These are phyloP conservation scores for Periconia digitata DNA, from an alignment of 2,329 filamentous ascomycete genomes.

Conservation along the genomic window DNA sequence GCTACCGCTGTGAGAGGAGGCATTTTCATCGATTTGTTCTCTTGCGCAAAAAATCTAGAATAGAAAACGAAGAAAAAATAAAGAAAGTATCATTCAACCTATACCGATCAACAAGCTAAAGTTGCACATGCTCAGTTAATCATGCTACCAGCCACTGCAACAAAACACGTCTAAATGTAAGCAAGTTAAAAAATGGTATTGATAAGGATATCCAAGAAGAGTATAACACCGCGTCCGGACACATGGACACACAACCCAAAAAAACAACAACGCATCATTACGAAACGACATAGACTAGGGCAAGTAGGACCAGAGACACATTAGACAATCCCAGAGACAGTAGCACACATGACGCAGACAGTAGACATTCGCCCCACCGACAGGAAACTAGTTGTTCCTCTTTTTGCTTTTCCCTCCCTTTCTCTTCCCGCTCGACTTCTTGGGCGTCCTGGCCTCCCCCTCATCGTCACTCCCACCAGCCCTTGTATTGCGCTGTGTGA, in stretches of 20 bases:
- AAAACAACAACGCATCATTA: not conserved
- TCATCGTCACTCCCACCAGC: constrained; percentile 12
- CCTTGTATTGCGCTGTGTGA: constrained; percentile 13
- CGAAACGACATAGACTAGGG: no score
- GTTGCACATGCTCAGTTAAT: no score
- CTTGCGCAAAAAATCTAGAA: no score
- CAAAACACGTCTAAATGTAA: not conserved
- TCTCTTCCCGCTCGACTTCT: constrained; percentile 16
- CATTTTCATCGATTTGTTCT: no score
- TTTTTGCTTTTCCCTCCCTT: constrained; percentile 26
- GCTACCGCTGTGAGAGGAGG: no score
- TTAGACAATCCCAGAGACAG: no score
- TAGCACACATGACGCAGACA: no score
- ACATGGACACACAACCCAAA: not conserved
- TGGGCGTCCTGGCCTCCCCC: constrained; percentile 16
- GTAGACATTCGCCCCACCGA: not conserved
- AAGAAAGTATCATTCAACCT: no score
- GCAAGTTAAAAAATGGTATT: constrained; percentile 1
- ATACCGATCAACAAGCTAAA: no score
- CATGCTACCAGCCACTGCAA: not conserved
- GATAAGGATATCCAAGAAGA: not conserved
- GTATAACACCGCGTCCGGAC: not conserved
- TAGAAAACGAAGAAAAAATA: no score
- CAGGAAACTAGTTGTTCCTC: constrained; percentile 14
- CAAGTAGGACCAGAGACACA: no score